These are phyloP conservation scores for Ophiostoma australiae DNA, from an alignment of 2,329 filamentous ascomycete genomes.

Conservation along the genomic window DNA sequence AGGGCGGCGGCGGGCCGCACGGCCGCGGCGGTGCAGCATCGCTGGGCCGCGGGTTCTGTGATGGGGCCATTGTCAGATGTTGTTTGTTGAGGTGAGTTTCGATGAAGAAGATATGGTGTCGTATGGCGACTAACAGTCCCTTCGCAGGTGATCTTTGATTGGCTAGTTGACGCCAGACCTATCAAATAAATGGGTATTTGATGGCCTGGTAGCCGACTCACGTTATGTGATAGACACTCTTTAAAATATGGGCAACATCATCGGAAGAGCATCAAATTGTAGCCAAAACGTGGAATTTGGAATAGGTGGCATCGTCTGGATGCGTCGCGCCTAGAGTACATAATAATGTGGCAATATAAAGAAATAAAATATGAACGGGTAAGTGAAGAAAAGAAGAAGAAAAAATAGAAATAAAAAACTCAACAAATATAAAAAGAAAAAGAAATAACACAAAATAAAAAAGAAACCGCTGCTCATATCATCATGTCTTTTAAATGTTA, in stretches of 20 bases:
- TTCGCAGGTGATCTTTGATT: not conserved
- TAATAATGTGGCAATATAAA: not conserved
- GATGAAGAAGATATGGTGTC: not conserved
- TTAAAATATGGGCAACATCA: no score
- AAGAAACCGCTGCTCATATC: constrained; percentile 12
- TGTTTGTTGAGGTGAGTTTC: no score
- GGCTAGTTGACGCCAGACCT: not conserved
- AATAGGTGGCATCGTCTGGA: not conserved
- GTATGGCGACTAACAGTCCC: no score
- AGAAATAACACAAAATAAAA: not conserved
- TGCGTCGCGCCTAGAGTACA: not conserved
- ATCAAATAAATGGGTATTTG: not conserved
- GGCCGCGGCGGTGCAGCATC: not conserved
- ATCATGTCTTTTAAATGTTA: constrained; percentile 12
- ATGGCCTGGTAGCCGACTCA: not conserved
- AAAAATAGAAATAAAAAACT: not conserved
- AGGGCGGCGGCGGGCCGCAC: not conserved
- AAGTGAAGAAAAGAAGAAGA: not conserved
- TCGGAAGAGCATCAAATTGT: no score
- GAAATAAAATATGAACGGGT: not conserved
- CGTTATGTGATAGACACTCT: not conserved
- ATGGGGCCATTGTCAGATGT: not conserved
- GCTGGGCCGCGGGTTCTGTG: not conserved
- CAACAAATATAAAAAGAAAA: not conserved
- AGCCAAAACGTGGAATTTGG: not conserved